Evolutionary conservation across 352 stramenopile species (phyloP), one percentile per base, ranked within the genome.

Genomic region (Pythium biforme): DNA sequence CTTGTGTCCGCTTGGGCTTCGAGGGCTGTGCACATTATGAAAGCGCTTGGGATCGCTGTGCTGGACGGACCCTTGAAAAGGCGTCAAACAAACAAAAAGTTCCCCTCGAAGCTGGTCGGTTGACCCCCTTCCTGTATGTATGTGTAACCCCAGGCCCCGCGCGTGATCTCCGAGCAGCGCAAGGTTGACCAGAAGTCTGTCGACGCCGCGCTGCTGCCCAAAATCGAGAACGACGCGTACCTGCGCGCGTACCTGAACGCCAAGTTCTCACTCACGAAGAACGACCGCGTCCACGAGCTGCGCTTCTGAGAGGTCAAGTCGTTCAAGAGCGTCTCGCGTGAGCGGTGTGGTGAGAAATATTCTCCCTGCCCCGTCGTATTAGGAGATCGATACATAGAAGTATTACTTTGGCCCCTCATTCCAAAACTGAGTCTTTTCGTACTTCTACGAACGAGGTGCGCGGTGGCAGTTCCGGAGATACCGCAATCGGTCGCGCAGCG

Each of bases 131-230:
- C 25, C 25, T 60, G 27, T 29, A 52, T 43, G 27, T 70, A 12
- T 58, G 20, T 52, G 7, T 22, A 15, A 62, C 31, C 17, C 43
- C 56, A 96, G 85, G 76, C 85, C 58, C 93, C 97, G 23, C 33
- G 57, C 86, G 88, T 98, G 66, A 97, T 99, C 55, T 83, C 82
- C 67, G 97, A 99, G 69, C 83, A 98, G 81, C 91, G 94, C 72
- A 99, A 99, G 90, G 97, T 93, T 61, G 96, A 99, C 80, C 97
- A 99, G 88, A 98, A 99, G 84, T 85, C 86, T 52, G 96, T 99
- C 43, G 98, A 99, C 81, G 90, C 82, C 49, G 88, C 79, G 46
- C 73, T 98, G 55, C 58, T 92, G 51, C 94, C 94, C 79, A 86
- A 88, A 68, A 70, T 96, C 48, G 86, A 91, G 57, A 80, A 79